Base-by-base conservation (phyloP, 2,329 filamentous ascomycete genomes). In the Arthroderma sp. region DNA sequence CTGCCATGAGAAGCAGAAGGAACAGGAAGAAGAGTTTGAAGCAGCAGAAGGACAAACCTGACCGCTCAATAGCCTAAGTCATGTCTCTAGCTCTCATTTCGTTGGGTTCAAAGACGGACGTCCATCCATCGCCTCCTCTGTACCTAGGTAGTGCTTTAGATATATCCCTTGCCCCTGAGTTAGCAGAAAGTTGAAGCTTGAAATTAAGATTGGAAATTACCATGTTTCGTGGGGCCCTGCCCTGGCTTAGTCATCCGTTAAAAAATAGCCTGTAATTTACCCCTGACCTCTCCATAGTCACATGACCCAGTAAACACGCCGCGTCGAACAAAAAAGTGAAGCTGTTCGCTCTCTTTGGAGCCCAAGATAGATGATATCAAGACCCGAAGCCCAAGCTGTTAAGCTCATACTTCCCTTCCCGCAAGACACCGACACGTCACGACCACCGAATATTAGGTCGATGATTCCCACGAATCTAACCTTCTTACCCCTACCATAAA, bases 1-100 rank as follows among this genome's bases (percentile, higher is more conserved):
- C 61, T 96, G 89, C 67, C 62, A 61, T 39, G 28, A 51, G 47
- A 33, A 31, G 17, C 47, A 31, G 44, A 21, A 49, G 25, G 28
- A 51, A 15, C n/a, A 33, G 3, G 15, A 51, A n/a, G 28, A 33
- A 21, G 25, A 15, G 21, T 19, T 23, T 4, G 47, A 33, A 8
- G 6, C 13, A 33, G 47, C 15, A 31, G 23, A 33, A 35, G 13
- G 23, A 25, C 25, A 7, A 33, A 51, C 6, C 6, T 31, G 31
- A 33, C 31, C 11, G 31, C 35, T 37, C 9, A 37, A 13, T 3
- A 8, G 13, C 9, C 35, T 15, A 31, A 31, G 7, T 31, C 35
- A 37, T 37, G 35, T 15, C 8, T 37, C 8, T 11, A 9, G 3
- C 13, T 15, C 7, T 37, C 35, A 15, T 13, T 37, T 15, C 13